These are phyloP conservation scores for Bolboschoenoplectus hybrid DNA, from an alignment of 202 grass and related monocot genomes.

Conservation along the genomic window DNA sequence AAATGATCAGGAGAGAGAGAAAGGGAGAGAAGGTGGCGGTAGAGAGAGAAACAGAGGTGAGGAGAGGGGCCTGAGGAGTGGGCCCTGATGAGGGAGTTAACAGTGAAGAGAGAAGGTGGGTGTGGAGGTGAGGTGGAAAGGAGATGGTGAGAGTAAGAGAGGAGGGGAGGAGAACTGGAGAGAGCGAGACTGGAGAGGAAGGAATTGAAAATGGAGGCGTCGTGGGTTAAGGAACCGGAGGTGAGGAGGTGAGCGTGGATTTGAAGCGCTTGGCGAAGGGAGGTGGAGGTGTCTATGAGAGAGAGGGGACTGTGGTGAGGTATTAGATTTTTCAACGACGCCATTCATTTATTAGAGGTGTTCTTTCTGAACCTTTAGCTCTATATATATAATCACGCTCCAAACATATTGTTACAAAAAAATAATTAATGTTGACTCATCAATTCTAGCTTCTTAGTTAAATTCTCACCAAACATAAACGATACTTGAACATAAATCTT, in stretches of 20 bases:
- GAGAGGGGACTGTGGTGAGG: conserved; percentile 7
- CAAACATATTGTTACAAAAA: too few species aligned
- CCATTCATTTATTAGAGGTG: not conserved
- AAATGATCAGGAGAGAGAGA: conserved; percentile 39
- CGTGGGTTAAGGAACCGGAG: conserved; percentile 9
- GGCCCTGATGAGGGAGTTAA: not conserved
- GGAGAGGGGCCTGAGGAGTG: conserved; percentile 8
- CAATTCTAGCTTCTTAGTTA: too few species aligned
- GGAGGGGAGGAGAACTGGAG: conserved; percentile 8
- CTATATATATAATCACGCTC: too few species aligned
- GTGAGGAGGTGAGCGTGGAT: conserved; percentile 30
- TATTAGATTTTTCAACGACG: not conserved
- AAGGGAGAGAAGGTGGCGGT: conserved; percentile 2
- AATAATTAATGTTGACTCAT: too few species aligned
- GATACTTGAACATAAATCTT: too few species aligned
- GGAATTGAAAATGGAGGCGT: conserved; percentile 16
- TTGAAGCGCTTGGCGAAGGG: conserved; percentile 20
- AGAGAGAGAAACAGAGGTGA: conserved; percentile 2
- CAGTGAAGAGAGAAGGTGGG: not conserved
- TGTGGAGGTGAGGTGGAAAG: not conserved
- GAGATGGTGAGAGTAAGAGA: not conserved
- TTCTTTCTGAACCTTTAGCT: too few species aligned
- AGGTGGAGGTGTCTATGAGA: conserved; percentile 19
- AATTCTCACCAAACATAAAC: too few species aligned
- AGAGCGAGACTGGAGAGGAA: conserved; percentile 23